These are phyloP conservation scores for Bacterosira constricta DNA, from an alignment of 108 stramenopile species.

Conservation along the genomic window DNA sequence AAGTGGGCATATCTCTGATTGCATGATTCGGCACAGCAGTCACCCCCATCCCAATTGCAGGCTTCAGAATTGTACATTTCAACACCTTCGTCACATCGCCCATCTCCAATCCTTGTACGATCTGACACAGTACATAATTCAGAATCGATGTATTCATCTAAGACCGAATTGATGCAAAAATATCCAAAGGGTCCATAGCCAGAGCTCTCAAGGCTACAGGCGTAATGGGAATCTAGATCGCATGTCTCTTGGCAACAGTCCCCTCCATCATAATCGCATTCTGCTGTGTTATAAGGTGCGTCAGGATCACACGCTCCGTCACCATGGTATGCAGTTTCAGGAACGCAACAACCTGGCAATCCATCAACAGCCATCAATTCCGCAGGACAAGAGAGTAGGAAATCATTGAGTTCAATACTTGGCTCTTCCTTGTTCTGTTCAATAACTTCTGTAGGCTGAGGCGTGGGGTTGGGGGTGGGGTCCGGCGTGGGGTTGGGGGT, in stretches of 20 bases:
- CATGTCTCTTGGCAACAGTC: slow-evolving; percentile 91
- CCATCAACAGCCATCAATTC: slow-evolving; percentile 31
- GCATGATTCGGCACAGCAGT: slow-evolving; percentile 42
- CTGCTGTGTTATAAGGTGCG: slow-evolving; percentile 86
- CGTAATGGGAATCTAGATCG: slow-evolving; percentile 27
- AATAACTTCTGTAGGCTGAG: neutral
- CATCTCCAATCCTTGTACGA: slow-evolving; percentile 47
- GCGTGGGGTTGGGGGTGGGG: neutral
- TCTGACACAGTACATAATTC: slow-evolving; percentile 41
- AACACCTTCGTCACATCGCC: slow-evolving; percentile 38
- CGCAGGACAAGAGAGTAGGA: slow-evolving; percentile 23
- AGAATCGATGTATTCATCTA: slow-evolving; percentile 35
- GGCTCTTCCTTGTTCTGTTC: neutral
- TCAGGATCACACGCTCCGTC: slow-evolving; percentile 57
- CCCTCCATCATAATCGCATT: slow-evolving; percentile 86
- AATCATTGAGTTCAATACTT: neutral
- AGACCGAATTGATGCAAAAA: slow-evolving; percentile 38
- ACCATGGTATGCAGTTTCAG: slow-evolving; percentile 45
- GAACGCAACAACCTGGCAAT: slow-evolving; percentile 43
- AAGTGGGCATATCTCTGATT: slow-evolving; percentile 34
- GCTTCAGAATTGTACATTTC: slow-evolving; percentile 51
- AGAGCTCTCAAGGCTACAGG: slow-evolving; percentile 28
- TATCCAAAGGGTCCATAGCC: slow-evolving; percentile 54
- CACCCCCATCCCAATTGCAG: slow-evolving; percentile 48
- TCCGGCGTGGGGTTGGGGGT: neutral